Base-by-base conservation (phyloP, 257 asterid genomes). In the Linaria vulgaris region DNA sequence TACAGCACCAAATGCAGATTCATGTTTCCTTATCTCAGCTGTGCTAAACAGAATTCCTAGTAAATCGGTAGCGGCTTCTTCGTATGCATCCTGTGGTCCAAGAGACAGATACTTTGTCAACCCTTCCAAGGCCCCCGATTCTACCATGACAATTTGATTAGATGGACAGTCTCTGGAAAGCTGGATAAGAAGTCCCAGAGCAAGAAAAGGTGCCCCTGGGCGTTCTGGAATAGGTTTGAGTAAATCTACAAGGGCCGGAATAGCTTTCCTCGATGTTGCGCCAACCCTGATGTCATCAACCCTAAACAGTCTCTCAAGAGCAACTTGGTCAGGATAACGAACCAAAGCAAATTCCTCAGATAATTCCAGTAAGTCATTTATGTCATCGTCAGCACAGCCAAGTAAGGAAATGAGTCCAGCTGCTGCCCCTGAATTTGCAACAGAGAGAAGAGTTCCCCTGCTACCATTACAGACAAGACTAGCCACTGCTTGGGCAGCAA, bases 31-130 rank as follows among this genome's bases (percentile, higher is more conserved):
- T 64, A 94, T 90, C 79, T 94, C 99, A 63, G 94, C 88, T 37
- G 99, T 87, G 87, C 97, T 77, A 63, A 94, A 94, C 69, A 94
- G 78, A 71, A 89, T 89, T 47, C 99, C 96, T 1, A 94, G 81
- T 55, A 90, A 79, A 87, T 94, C 95, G n/a, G 99, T 94, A 20
- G 99, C 97, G 70, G 99, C 99, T 84, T 94, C 96, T 74, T 94
- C 99, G 12, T 88, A 86, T 48, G 95, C 90, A 76, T 94, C 97
- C 73, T 90, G 96, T 24, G 96, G 99, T 59, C 99, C 81, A 38
- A 94, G 88, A 56, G 99, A 94, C 31, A 94, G 94, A 72, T 94
- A 94, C 68, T 85, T 94, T 16, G 97, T 90, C 82, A 94, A 70
- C 55, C 96, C 97, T 75, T 94, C 99, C 69, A 94, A 69, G 68